These are phyloP conservation scores for Vickermania ingenoplastis DNA, from an alignment of 208 protist species.

Conservation along the genomic window DNA sequence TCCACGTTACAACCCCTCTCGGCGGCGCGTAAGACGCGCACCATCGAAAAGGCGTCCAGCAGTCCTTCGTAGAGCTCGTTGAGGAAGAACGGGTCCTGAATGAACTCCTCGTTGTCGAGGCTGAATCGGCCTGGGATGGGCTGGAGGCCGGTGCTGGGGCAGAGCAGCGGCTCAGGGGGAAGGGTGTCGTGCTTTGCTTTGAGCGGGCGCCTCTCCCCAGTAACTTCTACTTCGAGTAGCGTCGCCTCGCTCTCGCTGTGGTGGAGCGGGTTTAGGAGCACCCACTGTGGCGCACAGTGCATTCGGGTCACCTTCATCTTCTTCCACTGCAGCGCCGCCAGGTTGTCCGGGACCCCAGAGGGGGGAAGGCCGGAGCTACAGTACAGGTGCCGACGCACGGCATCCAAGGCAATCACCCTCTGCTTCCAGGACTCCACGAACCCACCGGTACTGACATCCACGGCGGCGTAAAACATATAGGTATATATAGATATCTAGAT, in stretches of 20 bases:
- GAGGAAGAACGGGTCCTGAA: conserved; percentile 1
- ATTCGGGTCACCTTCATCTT: conserved; percentile 13
- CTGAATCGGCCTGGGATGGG: background rate
- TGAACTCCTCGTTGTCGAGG: background rate
- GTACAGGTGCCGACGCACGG: conserved; percentile 19
- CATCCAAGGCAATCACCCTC: conserved; percentile 16
- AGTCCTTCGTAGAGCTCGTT: conserved; percentile 4
- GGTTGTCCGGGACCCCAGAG: background rate
- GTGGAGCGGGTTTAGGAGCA: background rate
- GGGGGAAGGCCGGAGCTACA: conserved; percentile 3
- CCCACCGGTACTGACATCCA: background rate
- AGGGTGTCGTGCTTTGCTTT: background rate
- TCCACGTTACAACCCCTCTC: no score
- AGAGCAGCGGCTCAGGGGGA: background rate
- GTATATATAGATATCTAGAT: no score
- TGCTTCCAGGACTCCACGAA: conserved; percentile 7
- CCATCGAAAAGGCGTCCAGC: conserved; percentile 7
- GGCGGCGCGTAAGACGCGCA: background rate
- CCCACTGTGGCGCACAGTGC: background rate
- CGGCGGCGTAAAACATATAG: no score
- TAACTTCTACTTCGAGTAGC: background rate
- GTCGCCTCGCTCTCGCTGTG: background rate
- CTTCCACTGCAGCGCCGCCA: background rate
- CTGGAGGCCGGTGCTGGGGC: background rate
- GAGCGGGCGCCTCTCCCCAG: background rate